A percentile compares a stretch with the other conserved stretches of the same genome.
Conservation (phyloP, 139 green algal genomes). For the Closterium sp. region DNA sequence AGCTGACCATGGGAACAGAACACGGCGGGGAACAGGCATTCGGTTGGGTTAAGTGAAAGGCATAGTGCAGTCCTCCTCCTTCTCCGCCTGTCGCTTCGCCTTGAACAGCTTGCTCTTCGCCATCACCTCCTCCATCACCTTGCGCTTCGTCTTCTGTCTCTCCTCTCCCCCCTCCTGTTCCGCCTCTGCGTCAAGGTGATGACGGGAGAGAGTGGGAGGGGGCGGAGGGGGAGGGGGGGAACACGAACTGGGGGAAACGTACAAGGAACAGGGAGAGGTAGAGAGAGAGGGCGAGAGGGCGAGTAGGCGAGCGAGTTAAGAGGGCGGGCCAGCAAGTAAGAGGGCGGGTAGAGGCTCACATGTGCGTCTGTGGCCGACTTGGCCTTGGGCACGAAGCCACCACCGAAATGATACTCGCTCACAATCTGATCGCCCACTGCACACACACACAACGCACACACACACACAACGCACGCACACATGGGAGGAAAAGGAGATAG, state of each 20-base stretch:
- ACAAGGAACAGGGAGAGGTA: no score
- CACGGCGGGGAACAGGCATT: background rate
- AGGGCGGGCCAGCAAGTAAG: no score
- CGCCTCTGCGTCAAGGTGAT: background rate
- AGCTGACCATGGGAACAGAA: background rate
- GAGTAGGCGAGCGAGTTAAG: no score
- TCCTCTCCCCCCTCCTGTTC: background rate
- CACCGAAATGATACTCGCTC: constrained; percentile 66
- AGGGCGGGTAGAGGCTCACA: background rate
- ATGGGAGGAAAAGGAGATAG: background rate
- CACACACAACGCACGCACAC: background rate
- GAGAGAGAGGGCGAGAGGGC: no score
- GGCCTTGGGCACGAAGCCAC: constrained; percentile 51
- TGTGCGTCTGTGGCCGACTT: background rate
- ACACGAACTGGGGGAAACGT: background rate
- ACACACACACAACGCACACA: background rate
- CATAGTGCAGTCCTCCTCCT: background rate
- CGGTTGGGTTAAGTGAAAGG: background rate
- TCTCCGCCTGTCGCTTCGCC: constrained; percentile 65
- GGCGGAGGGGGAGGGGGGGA: background rate
- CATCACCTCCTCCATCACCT: constrained; percentile 98
- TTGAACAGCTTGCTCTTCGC: constrained; percentile 84
- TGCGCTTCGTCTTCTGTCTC: constrained; percentile 55
- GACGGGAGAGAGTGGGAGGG: background rate
- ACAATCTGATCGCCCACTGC: constrained; percentile 45